Evolutionary conservation across 768 basidiomycete species (phyloP), one percentile per base, ranked within the genome.

Genomic region (Psilocybe cyanescens): DNA sequence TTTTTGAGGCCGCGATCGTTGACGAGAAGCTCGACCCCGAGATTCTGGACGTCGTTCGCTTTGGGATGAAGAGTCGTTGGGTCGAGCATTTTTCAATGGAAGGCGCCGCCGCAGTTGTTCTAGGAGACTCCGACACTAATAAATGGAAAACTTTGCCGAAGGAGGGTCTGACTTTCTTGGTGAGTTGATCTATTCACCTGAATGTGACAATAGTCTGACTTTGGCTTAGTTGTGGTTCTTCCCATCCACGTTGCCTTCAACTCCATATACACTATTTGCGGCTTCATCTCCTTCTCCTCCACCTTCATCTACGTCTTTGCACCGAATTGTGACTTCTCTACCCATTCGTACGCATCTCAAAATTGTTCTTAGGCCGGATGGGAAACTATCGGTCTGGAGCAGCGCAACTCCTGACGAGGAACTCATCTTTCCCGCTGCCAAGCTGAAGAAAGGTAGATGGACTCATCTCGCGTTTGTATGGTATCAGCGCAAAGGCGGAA

Each of bases 21-120:
- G 79, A 84, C 56, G 80, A 81, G 12, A 78, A 75, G 0, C 70
- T 92, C 28, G 86, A 92, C 62, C 69, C 75, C 5, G 90, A 91
- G 50, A 79, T 91, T 37, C 71, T 94, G 48, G 91, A 92, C 47
- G 73, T 92, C 29, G 79, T 94, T 56, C 84, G 89, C 6, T 80
- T 83, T 49, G 86, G 85, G 2, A 87, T 91, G 81, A 89, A 85
- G 71, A 86, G 86, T 41, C 82, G 86, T 35, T 94, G 92, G 93
- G 86, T 90, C 0, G 84, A 87, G 58, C 92, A 94, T 69, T 83
- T 95, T 61, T 90, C 86, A 2, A 75, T 94, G 66, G 86, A 87
- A 69, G 81, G 81, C 1, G 71, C 76, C 4, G 83, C 89, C 2
- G 75, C 83, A 8, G 64, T 92, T 5, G 75, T 78, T 3, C 70